Percentiles rank a stretch among this genome's conserved stretches.
Conservation (phyloP, 805 yeast genomes). For the Teunomyces funiuensis region DNA sequence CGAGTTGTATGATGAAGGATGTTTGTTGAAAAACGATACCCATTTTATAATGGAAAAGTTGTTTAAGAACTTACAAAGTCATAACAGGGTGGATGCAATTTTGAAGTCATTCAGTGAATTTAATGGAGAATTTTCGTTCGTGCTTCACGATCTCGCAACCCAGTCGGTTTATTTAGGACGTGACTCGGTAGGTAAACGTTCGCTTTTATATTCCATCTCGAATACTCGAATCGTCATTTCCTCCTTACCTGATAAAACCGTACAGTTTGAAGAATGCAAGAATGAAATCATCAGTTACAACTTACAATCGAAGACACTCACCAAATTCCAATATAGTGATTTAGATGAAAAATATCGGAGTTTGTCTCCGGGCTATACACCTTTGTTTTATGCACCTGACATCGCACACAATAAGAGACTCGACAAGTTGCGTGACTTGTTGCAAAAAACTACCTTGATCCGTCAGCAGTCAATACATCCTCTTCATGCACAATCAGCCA, state of each 20-base stretch:
- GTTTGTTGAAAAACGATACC: conserved; percentile 61
- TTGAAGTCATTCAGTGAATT: conserved; percentile 42
- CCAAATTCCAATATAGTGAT: neutral
- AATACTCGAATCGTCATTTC: conserved; percentile 41
- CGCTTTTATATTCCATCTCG: conserved; percentile 51
- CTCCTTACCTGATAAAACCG: conserved; percentile 19
- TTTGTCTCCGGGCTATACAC: neutral
- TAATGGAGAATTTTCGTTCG: conserved; percentile 83
- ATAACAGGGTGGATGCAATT: conserved; percentile 31
- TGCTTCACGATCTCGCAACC: conserved; percentile 44
- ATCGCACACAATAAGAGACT: neutral
- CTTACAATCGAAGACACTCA: conserved; percentile 10
- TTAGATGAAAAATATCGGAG: neutral
- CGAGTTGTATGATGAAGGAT: conserved; percentile 70
- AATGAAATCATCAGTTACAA: conserved; percentile 51
- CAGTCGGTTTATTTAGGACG: conserved; percentile 70
- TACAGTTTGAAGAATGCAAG: conserved; percentile 51
- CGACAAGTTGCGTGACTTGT: conserved; percentile 15
- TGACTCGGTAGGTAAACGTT: conserved; percentile 79
- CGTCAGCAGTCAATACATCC: conserved; percentile 67
- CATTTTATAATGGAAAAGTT: conserved; percentile 46
- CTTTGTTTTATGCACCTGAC: neutral
- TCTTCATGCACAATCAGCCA: conserved; percentile 10
- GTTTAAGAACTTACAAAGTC: conserved; percentile 11
- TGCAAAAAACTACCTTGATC: conserved; percentile 42